Evolutionary conservation across 169 alveolate genomes (phyloP).

Genomic region (Plasmodium billcollinsi): DNA sequence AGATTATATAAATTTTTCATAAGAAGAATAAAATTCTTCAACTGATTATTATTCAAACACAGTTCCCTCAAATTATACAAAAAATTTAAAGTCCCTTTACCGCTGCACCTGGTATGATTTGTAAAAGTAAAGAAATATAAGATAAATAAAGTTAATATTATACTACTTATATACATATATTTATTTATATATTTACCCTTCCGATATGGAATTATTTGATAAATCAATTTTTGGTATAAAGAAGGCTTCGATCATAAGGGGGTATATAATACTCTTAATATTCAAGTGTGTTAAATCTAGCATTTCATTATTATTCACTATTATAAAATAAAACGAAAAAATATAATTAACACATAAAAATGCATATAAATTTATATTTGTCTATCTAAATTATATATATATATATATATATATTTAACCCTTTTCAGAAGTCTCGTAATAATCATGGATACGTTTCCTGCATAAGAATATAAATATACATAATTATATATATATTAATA

Average conservation of each 20-base stretch:
- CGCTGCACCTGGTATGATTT: slow-evolving; percentile 25
- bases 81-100: slow-evolving; percentile 58
- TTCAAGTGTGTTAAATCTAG: slow-evolving; percentile 31
- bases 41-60: slow-evolving; percentile 32
- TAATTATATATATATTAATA: not conserved
- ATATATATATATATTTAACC: slow-evolving; percentile 17
- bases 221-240: slow-evolving; percentile 48
- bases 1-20: slow-evolving; percentile 74
- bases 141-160: too few species aligned
- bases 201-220: slow-evolving; percentile 47
- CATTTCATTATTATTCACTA: slow-evolving; percentile 5
- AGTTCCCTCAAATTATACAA: slow-evolving; percentile 62
- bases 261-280: slow-evolving; percentile 31
- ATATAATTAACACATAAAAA: not conserved
- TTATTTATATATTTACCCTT: slow-evolving; percentile 47
- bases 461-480: not conserved
- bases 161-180: not conserved
- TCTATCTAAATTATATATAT: not conserved
- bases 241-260: slow-evolving; percentile 66
- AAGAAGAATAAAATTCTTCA: slow-evolving; percentile 18
- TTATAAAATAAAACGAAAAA: not conserved
- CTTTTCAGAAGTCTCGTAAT: slow-evolving; percentile 32
- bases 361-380: slow-evolving; percentile 2
- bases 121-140: not conserved
- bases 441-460: slow-evolving; percentile 52